A percentile compares a stretch with the other conserved stretches of the same genome.
Evolutionary conservation across 805 yeast species (phyloP).

Genomic region (Wickerhamiella qilinensis): DNA sequence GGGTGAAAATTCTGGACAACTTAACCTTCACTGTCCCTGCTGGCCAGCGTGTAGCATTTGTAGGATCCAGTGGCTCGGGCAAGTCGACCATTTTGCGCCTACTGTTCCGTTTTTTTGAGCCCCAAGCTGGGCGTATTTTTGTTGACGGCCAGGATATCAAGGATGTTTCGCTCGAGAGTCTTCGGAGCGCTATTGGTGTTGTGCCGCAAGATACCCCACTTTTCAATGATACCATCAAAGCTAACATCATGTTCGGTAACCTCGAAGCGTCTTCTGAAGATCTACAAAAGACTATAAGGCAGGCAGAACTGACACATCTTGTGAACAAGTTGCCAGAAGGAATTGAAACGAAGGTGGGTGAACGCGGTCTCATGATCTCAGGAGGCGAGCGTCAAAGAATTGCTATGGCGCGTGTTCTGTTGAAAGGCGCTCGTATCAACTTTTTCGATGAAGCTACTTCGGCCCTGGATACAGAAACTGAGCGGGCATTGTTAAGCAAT

Average conservation of each 20-base stretch:
- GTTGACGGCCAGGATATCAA: slow-evolving; percentile 83
- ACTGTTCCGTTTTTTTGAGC: slow-evolving; percentile 82
- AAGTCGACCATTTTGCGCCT: slow-evolving; percentile 77
- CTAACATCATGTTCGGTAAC: slow-evolving; percentile 77
- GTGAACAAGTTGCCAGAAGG: slow-evolving; percentile 71
- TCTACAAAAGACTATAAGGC: slow-evolving; percentile 42
- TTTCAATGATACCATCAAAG: slow-evolving; percentile 77
- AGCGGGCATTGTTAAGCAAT: slow-evolving; percentile 63
- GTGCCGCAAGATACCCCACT: slow-evolving; percentile 97
- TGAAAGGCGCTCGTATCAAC: slow-evolving; percentile 76
- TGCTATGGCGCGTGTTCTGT: slow-evolving; percentile 79
- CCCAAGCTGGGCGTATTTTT: slow-evolving; percentile 54
- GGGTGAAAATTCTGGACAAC: slow-evolving; percentile 67
- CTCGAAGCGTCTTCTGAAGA: slow-evolving; percentile 59
- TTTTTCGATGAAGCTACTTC: slow-evolving; percentile 94
- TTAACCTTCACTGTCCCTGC: slow-evolving; percentile 78
- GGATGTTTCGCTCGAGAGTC: slow-evolving; percentile 54
- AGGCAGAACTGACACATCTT: slow-evolving; percentile 53
- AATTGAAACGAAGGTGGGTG: slow-evolving; percentile 76
- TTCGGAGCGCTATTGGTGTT: slow-evolving; percentile 66
- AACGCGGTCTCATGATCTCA: slow-evolving; percentile 92
- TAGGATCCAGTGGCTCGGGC: slow-evolving; percentile 94
- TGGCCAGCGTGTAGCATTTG: slow-evolving; percentile 83
- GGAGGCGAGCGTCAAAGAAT: slow-evolving; percentile 98
- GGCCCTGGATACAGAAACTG: slow-evolving; percentile 93